Evolutionary conservation across 106 monocot genomes (phyloP), one percentile per base, ranked within the genome.

Genomic region (Agapanthus africanus): DNA sequence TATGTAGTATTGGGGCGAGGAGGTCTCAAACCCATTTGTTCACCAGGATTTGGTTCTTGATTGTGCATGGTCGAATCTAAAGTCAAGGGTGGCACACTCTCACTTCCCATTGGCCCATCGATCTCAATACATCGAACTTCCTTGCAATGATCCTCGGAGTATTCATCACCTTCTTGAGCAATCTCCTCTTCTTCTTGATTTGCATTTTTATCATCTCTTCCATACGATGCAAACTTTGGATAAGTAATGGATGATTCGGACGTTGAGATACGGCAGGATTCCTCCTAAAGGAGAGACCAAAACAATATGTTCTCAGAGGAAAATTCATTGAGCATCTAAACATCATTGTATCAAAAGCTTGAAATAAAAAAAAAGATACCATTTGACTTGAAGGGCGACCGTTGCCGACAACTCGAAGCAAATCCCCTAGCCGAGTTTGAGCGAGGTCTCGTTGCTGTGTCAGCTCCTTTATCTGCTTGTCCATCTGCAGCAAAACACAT

Each of bases 101-200:
- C 71, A 23, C 21, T 63, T 72, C 27, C 71, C 38, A 46, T 30
- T 63, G 79, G 34, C 36, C 72, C 78, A 77, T 83, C 83, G 52
- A 81, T 73, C 73, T 93, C 99, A 60, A 99, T 87, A 62, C 97
- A 99, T 36, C 69, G 72, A 57, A 99, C 93, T 74, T 87, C 93
- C 73, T 90, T 93, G 79, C 97, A 92, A 35, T 65, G 36, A 50
- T 87, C 91, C 56, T 97, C 88, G 26, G 69, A 76, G 47, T 88
- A 82, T 77, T 81, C 82, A 71, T 32, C 32, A 42, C 59, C 51
- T 34, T 68, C 74, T 51, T 60, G 56, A 71, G 66, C 47, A 33
- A 19, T 32, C 31, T 69, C 54, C 13, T 75, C 73, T 38, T 71
- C 70, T 33, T 63, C 21, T 65, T 37, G 64, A 19, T 46, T 39